Percentiles rank a stretch among this genome's conserved stretches.
Conservation (phyloP, 176 grass and related monocot genomes). For the Stipa capillata region DNA sequence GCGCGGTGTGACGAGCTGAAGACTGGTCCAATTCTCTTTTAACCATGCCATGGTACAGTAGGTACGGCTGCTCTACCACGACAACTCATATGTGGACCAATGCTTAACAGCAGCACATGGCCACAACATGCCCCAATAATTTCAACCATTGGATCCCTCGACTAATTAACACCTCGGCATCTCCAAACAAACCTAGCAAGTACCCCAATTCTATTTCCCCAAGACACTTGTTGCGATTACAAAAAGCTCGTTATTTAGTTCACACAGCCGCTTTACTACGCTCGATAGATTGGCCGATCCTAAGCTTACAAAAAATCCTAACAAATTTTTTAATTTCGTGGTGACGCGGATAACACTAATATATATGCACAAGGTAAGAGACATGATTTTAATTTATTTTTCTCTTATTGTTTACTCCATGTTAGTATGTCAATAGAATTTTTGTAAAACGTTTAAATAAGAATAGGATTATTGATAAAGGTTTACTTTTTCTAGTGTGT, state of each 20-base stretch:
- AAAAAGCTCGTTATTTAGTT: not conserved
- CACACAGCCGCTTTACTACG: not conserved
- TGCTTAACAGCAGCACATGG: constrained; percentile 26
- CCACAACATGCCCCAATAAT: constrained; percentile 37
- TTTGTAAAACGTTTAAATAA: too few relatives aligned
- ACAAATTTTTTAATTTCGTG: too few relatives aligned
- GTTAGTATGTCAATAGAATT: too few relatives aligned
- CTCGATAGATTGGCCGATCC: not conserved
- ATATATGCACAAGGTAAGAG: too few relatives aligned
- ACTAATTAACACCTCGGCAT: not conserved
- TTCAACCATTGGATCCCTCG: constrained; percentile 25
- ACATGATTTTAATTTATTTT: too few relatives aligned
- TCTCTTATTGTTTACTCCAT: too few relatives aligned
- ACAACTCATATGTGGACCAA: constrained; percentile 33
- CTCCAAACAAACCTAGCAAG: not conserved
- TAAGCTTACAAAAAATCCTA: too few relatives aligned
- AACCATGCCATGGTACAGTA: constrained; percentile 2
- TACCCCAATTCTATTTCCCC: not conserved
- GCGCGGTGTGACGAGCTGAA: too few relatives aligned
- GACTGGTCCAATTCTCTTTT: too few relatives aligned
- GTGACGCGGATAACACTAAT: too few relatives aligned
- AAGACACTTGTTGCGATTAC: not conserved
- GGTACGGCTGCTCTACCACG: not conserved
- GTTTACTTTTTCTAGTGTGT: not conserved
- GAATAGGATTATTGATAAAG: too few relatives aligned